Evolutionary conservation across 176 grass and related monocot species (phyloP).

Genomic region (Carex kokanica): DNA sequence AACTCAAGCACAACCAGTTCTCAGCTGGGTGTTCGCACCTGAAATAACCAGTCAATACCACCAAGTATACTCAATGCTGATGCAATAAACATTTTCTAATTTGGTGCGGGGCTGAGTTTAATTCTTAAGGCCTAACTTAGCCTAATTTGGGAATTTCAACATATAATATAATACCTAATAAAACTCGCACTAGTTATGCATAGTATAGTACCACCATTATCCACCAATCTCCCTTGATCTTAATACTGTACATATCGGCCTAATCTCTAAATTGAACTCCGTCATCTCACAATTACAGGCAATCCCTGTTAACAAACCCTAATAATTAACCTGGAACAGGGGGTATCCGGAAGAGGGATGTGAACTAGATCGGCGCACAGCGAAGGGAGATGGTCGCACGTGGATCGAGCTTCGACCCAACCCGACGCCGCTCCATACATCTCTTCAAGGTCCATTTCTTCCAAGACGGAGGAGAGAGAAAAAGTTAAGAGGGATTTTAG

Average conservation of each 20-base stretch:
- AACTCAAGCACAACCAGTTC: slow-evolving; percentile 93
- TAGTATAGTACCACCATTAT: background rate
- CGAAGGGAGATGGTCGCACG: slow-evolving; percentile 54
- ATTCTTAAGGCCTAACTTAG: background rate
- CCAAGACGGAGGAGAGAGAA: background rate
- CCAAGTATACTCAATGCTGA: background rate
- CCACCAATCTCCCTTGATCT: background rate
- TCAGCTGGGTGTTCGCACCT: slow-evolving; percentile 80
- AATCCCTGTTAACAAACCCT: background rate
- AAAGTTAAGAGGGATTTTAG: background rate
- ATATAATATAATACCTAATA: background rate
- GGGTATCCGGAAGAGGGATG: slow-evolving; percentile 56
- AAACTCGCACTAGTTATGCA: background rate
- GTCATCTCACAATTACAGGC: background rate
- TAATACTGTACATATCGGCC: background rate
- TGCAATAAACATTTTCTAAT: background rate
- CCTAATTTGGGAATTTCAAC: background rate
- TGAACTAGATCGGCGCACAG: slow-evolving; percentile 51
- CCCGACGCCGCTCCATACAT: slow-evolving; percentile 48
- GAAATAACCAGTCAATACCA: slow-evolving; percentile 12
- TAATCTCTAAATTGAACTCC: background rate
- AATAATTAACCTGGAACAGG: slow-evolving; percentile 54
- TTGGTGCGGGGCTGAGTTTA: background rate
- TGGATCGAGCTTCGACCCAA: slow-evolving; percentile 83
- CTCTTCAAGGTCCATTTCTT: slow-evolving; percentile 19